These are phyloP conservation scores for Pleurozium schreberi DNA, from an alignment of 225 moss, liverwort and hornwort genomes.

Conservation along the genomic window DNA sequence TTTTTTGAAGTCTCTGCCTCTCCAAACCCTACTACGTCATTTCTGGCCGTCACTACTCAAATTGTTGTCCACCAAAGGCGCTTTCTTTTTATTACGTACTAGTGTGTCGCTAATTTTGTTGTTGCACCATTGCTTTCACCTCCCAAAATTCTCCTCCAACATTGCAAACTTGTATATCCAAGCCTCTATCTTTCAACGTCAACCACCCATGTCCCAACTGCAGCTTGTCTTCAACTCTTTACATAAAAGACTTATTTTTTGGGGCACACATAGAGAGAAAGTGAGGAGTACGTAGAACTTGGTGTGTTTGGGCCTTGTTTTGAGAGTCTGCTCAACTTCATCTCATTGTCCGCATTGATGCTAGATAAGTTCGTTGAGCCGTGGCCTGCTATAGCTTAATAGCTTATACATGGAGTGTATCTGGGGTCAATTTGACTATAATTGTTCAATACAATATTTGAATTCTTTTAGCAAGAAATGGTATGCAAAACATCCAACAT, in stretches of 20 bases:
- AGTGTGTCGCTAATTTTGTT: rapidly evolving
- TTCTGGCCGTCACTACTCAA: rapidly evolving
- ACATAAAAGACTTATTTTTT: background rate
- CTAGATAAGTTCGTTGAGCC: too few species aligned
- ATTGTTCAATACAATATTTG: background rate
- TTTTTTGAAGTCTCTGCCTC: too few species aligned
- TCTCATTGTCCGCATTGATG: background rate
- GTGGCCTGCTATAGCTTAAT: background rate
- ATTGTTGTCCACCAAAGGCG: background rate
- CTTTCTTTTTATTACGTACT: background rate
- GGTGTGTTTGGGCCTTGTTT: background rate
- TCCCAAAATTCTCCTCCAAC: background rate
- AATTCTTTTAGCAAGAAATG: background rate
- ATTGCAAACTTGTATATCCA: rapidly evolving
- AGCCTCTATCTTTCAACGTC: background rate
- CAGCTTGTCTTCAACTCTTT: background rate
- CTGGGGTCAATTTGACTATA: background rate
- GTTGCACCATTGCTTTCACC: background rate
- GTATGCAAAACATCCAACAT: background rate
- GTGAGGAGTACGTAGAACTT: background rate
- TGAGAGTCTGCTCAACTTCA: background rate
- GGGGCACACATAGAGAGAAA: rapidly evolving
- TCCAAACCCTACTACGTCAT: too few species aligned
- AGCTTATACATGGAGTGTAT: background rate
- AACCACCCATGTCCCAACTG: background rate